Percentiles rank a stretch among this genome's conserved stretches.
These are phyloP conservation scores for Rhodotorula toruloides DNA, from an alignment of 768 basidiomycete genomes.

Conservation along the genomic window DNA sequence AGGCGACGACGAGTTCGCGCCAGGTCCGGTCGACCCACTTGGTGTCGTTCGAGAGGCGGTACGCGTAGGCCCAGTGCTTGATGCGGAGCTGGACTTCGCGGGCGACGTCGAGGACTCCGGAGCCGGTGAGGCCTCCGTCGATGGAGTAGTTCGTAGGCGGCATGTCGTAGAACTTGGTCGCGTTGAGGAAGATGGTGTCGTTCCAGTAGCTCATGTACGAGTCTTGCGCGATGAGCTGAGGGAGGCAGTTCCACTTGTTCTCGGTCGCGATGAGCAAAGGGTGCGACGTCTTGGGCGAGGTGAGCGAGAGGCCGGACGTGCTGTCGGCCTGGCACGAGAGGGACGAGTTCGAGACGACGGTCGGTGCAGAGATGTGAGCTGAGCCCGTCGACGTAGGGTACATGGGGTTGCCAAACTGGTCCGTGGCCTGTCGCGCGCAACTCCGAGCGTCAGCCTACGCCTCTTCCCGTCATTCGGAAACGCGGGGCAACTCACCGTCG, in stretches of 20 bases:
- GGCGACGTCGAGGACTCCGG: conserved; percentile 86
- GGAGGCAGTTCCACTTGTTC: conserved; percentile 85
- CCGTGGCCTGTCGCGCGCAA: conserved; percentile 33
- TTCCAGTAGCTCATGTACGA: conserved; percentile 88
- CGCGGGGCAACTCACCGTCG: conserved; percentile 60
- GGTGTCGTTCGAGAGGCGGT: conserved; percentile 84
- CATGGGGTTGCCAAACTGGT: conserved; percentile 41
- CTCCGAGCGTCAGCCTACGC: neutral
- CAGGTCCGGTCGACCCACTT: conserved; percentile 82
- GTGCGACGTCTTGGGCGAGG: conserved; percentile 67
- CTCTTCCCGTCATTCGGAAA: neutral
- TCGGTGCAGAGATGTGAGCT: conserved; percentile 51
- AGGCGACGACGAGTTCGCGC: conserved; percentile 74
- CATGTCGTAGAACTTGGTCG: conserved; percentile 62
- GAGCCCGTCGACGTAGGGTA: conserved; percentile 62
- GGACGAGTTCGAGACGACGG: conserved; percentile 47
- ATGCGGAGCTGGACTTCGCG: conserved; percentile 82
- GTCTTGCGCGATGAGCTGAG: conserved; percentile 68
- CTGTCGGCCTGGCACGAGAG: conserved; percentile 75
- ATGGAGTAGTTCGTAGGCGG: conserved; percentile 59
- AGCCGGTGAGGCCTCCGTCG: conserved; percentile 62
- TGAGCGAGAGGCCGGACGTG: conserved; percentile 57
- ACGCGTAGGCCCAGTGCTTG: conserved; percentile 81
- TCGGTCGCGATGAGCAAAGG: conserved; percentile 85
- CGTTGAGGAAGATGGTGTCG: conserved; percentile 80